Evolutionary conservation across 2,329 filamentous ascomycete species (phyloP).

Genomic region (Aureobasidium sp.): DNA sequence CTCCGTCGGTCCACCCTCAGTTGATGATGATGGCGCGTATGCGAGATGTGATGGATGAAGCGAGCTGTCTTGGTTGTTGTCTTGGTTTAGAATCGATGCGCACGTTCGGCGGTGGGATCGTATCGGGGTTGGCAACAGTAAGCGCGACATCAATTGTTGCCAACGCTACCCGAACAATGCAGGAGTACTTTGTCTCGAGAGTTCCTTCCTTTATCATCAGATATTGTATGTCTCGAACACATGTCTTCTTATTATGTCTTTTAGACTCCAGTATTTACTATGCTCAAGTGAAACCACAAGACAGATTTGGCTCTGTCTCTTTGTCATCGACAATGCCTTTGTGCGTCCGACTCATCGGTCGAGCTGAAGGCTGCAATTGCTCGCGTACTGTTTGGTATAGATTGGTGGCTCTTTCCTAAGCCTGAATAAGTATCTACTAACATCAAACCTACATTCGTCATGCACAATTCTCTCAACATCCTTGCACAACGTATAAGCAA

Average conservation of each 20-base stretch:
- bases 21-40: slow-evolving; percentile 2
- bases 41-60: not conserved
- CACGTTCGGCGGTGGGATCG: not conserved
- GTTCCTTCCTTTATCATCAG: not conserved
- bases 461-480: not conserved
- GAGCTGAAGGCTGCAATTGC: not conserved
- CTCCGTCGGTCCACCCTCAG: not conserved
- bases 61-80: not conserved
- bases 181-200: not conserved
- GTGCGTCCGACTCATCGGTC: not conserved
- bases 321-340: not conserved
- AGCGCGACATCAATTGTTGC: not conserved
- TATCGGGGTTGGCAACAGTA: not conserved
- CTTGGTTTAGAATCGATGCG: not conserved
- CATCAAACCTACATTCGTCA: not conserved
- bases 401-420: not conserved
- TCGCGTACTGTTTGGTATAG: not conserved
- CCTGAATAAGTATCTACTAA: not conserved
- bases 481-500: not conserved
- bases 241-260: not conserved
- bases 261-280: not conserved
- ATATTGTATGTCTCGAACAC: not conserved
- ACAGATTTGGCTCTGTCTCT: not conserved
- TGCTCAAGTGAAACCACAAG: no score
- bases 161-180: not conserved